A percentile compares a stretch with the other conserved stretches of the same genome.
Evolutionary conservation across 495 filamentous ascomycete genomes (phyloP).

Genomic region (Podospora bellae-mahoneyi): DNA sequence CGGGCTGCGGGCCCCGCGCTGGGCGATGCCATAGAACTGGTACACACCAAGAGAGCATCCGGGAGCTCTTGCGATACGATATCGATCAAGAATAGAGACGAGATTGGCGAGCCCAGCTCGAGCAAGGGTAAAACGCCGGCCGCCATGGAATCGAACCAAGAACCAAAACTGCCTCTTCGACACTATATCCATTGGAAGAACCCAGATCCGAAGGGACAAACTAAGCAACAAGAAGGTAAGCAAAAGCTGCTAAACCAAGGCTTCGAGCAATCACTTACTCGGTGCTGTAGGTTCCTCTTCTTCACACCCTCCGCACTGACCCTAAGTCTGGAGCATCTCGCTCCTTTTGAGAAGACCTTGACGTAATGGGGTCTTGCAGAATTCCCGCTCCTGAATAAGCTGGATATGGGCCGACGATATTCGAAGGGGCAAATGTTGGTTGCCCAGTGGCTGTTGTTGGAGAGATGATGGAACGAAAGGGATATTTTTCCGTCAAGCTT

Average conservation of each 20-base stretch:
- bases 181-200: conserved; percentile 26
- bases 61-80: background rate
- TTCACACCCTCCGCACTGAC: background rate
- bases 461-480: no score
- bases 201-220: conserved; percentile 1
- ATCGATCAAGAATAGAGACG: background rate
- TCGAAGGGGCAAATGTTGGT: no score
- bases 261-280: background rate
- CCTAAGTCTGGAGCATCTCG: background rate
- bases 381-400: no score
- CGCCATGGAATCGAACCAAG: background rate
- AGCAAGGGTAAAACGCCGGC: background rate
- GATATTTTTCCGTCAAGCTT: background rate
- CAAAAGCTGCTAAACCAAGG: background rate
- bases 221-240: background rate
- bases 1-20: background rate
- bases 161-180: conserved; percentile 19
- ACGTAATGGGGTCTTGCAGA: no score
- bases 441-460: no score
- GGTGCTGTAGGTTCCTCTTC: background rate
- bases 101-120: background rate
- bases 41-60: background rate
- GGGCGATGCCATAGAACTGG: conserved; percentile 19
- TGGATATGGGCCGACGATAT: no score
- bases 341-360: no score